Conservation (phyloP, 2,329 filamentous ascomycete species). For the Berkeleyomyces rouxiae region DNA sequence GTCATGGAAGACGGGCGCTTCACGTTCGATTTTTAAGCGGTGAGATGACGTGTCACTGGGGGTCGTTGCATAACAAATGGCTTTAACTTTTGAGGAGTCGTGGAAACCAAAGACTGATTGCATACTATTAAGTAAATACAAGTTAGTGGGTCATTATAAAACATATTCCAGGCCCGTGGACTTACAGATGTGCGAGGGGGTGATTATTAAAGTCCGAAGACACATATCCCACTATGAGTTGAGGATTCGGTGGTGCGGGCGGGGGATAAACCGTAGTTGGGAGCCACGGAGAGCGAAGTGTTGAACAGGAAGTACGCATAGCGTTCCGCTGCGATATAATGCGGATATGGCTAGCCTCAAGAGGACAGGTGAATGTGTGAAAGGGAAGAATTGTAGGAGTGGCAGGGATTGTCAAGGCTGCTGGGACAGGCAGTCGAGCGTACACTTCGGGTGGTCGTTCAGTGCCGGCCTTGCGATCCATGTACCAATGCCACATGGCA, state of each 20-base stretch:
- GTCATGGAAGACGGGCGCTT: conserved; percentile 82
- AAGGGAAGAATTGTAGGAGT: conserved; percentile 93
- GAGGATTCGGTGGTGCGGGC: conserved; percentile 62
- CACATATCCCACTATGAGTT: conserved; percentile 85
- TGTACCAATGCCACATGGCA: conserved; percentile 71
- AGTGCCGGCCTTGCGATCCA: conserved; percentile 54
- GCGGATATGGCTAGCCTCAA: conserved; percentile 81
- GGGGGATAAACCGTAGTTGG: conserved; percentile 67
- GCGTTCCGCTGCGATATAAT: conserved; percentile 92
- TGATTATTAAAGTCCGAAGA: conserved; percentile 99
- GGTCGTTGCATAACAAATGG: conserved; percentile 92
- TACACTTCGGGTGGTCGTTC: conserved; percentile 45
- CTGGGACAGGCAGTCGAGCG: conserved; percentile 54
- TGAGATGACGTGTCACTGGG: conserved; percentile 77
- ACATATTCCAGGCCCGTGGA: neutral
- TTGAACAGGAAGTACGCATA: conserved; percentile 79
- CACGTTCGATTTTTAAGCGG: conserved; percentile 79
- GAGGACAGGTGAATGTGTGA: conserved; percentile 89
- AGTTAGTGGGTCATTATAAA: neutral
- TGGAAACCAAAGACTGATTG: conserved; percentile 96
- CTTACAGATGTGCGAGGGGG: conserved; percentile 72
- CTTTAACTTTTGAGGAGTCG: conserved; percentile 53
- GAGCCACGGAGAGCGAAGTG: conserved; percentile 74
- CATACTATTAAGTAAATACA: conserved; percentile 39
- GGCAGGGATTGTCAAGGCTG: conserved; percentile 57